Evolutionary conservation across 768 basidiomycete species (phyloP).

Genomic region (Daedalea quercina): DNA sequence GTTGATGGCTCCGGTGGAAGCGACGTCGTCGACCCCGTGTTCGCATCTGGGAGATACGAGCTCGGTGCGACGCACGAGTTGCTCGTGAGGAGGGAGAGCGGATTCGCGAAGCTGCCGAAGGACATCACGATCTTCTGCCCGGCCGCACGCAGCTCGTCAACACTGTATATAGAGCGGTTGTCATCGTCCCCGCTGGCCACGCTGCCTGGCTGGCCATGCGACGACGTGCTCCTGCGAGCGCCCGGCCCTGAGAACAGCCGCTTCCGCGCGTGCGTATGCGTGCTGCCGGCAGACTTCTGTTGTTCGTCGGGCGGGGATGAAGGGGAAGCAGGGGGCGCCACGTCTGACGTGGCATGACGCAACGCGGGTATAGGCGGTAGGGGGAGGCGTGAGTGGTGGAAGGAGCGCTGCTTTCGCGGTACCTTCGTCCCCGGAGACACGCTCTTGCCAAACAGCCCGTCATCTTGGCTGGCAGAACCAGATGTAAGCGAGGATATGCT

Average conservation of each 20-base stretch:
- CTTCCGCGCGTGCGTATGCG: constrained; percentile 31
- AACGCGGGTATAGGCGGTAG: constrained; percentile 40
- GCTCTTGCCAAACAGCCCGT: constrained; percentile 9
- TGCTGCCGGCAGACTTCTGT: constrained; percentile 7
- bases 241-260: constrained; percentile 62
- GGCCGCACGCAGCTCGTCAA: constrained; percentile 27
- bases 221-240: constrained; percentile 41
- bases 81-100: constrained; percentile 20
- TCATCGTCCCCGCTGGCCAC: constrained; percentile 44
- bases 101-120: constrained; percentile 18
- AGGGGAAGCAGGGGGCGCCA: constrained; percentile 6
- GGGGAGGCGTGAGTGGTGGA: constrained; percentile 50
- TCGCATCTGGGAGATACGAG: constrained; percentile 41
- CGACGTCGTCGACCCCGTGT: not conserved
- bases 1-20: not conserved
- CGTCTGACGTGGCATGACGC: constrained; percentile 20
- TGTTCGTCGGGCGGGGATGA: constrained; percentile 11
- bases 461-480: constrained; percentile 4
- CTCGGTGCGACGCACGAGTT: constrained; percentile 24
- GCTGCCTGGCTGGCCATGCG: constrained; percentile 25
- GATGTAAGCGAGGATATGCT: constrained; percentile 25
- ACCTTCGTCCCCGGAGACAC: constrained; percentile 5
- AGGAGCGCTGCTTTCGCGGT: constrained; percentile 53
- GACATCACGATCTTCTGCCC: constrained; percentile 21
- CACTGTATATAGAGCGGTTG: constrained; percentile 45